Conservation (phyloP, 768 basidiomycete species). For the Melanogaster broomeanus region DNA sequence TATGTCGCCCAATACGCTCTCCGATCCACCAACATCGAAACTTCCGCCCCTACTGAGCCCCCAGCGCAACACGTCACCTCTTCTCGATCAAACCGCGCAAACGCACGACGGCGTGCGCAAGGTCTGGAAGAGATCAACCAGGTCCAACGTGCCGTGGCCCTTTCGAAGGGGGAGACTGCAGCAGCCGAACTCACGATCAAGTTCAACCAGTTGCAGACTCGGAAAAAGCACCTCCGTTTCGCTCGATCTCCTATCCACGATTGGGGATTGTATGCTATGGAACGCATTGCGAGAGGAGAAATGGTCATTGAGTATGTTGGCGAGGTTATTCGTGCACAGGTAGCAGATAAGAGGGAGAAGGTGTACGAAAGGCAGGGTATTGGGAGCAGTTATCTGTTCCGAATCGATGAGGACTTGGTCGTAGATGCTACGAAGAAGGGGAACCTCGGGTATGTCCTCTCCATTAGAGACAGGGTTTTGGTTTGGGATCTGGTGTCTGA, state of each 20-base stretch:
- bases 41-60: constrained; percentile 41
- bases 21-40: constrained; percentile 50
- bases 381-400: constrained; percentile 95
- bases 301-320: constrained; percentile 99
- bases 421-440: constrained; percentile 99
- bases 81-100: constrained; percentile 89
- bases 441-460: constrained; percentile 80
- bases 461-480: not conserved
- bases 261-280: constrained; percentile 98
- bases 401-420: constrained; percentile 96
- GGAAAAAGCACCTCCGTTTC: constrained; percentile 97
- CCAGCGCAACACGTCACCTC: constrained; percentile 62
- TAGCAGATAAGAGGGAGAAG: constrained; percentile 97
- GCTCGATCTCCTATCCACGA: constrained; percentile 95
- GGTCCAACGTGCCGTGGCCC: constrained; percentile 75
- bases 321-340: constrained; percentile 91
- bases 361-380: constrained; percentile 96
- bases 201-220: constrained; percentile 96
- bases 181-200: constrained; percentile 81
- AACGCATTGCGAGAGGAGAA: constrained; percentile 88
- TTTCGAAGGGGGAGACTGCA: constrained; percentile 74
- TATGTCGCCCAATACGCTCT: constrained; percentile 90
- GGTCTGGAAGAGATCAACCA: constrained; percentile 95
- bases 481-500: constrained; percentile 15
- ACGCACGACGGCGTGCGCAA: constrained; percentile 86